Base-by-base conservation (phyloP, 768 basidiomycete genomes). In the Hericium erinaceus region DNA sequence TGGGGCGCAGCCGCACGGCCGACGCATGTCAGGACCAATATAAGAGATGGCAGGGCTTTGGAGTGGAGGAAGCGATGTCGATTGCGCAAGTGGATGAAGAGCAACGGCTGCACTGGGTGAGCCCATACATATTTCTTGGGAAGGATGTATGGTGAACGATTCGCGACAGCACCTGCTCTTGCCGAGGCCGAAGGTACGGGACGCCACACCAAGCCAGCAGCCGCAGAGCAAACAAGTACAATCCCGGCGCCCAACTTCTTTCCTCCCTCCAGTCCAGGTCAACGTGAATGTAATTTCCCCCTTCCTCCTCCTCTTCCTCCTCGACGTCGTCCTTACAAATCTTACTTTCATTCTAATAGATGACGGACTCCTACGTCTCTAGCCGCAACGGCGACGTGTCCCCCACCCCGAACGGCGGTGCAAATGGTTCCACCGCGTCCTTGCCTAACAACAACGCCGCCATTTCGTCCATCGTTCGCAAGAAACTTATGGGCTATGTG, bases 401-500 rank as follows among this genome's bases (percentile, higher is more conserved):
- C 58, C 68, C 71, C 51, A 73, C 77, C 48, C 74, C 80, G 56
- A 86, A 84, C 67, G 82, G 82, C 66, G 71, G 73, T 61, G 72
- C 76, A 54, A 88, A 85, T 68, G 83, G 79, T 64, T 82, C 84
- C 51, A 83, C 75, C 60, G 81, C 87, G 48, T 85, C 87, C 20
- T 71, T 85, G 33, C 64, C 67, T 50, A 59, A 58, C 59, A 62
- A 66, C 51, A 64, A 67, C 2, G 48, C 67, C 15, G 70, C 66
- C 18, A 24, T 69, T 39, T 63, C 74, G 54, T 68, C 73, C 58
- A 73, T 79, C 66, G 79, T 80, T 62, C 87, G 90, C 74, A 94
- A 93, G 84, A 94, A 94, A 76, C 79, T 95, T 66, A 91, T 89
- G 83, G 91, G 92, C 67, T 95, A 92, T 70, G 92, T 95, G 59